A percentile compares a stretch with the other conserved stretches of the same genome.
Conservation (phyloP, 768 basidiomycete genomes). For the Lyophyllum atratum region DNA sequence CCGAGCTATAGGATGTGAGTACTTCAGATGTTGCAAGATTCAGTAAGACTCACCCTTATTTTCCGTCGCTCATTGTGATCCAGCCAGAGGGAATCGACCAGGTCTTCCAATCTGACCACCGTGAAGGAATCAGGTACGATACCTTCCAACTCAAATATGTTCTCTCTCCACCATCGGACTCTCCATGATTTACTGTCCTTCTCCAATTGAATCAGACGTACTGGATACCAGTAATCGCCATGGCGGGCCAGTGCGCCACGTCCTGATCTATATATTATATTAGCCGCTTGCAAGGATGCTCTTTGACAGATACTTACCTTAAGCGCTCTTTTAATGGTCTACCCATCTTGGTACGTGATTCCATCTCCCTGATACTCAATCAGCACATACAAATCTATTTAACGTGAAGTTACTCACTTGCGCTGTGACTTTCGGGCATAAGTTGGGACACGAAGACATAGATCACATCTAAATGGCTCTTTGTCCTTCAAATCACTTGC, state of each 20-base stretch:
- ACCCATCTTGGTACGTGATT: not conserved
- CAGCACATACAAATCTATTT: not conserved
- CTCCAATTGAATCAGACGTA: slow-evolving; percentile 19
- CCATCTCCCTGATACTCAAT: not conserved
- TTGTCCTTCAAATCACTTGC: slow-evolving; percentile 15
- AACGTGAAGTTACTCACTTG: not conserved
- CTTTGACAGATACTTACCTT: not conserved
- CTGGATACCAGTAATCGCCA: slow-evolving; percentile 26
- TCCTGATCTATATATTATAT: slow-evolving; percentile 11
- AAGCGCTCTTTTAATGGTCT: not conserved
- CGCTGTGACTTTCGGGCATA: not conserved
- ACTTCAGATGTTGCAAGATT: not conserved
- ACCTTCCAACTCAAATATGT: not conserved
- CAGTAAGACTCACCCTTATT: not conserved
- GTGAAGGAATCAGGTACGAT: not conserved
- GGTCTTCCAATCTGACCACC: not conserved
- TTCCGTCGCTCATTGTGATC: not conserved
- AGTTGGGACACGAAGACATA: slow-evolving; percentile 2
- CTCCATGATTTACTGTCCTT: slow-evolving; percentile 7
- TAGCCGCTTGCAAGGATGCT: not conserved
- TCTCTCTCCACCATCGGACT: slow-evolving; percentile 17
- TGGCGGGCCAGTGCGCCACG: slow-evolving; percentile 17
- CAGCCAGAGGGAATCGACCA: not conserved
- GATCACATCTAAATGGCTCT: slow-evolving; percentile 18
- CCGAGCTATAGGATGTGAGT: slow-evolving; percentile 20